phyloP scores from a whole-genome alignment of 768 basidiomycete genomes.

The Russula foetens region DNA sequence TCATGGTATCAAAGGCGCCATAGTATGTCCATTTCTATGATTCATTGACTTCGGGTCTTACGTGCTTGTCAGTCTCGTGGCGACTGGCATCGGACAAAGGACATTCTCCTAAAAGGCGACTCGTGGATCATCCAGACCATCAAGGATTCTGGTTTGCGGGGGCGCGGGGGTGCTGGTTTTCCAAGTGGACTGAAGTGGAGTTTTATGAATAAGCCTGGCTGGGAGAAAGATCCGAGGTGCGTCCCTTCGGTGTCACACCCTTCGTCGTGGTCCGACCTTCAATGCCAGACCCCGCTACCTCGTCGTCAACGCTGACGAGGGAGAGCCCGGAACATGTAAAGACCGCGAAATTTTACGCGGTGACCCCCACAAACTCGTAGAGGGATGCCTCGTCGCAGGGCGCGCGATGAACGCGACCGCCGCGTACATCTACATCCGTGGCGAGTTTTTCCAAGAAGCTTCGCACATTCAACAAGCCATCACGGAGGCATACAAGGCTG shows the following conservation, averaged over 20 bases:
- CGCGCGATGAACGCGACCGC: conserved; percentile 93
- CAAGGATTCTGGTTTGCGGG: conserved; percentile 92
- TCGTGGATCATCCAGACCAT: conserved; percentile 95
- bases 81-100: conserved; percentile 98
- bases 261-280: neutral
- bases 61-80: conserved; percentile 59
- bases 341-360: conserved; percentile 97
- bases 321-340: conserved; percentile 98
- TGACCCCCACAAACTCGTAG: conserved; percentile 96
- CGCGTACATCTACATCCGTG: conserved; percentile 99
- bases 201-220: conserved; percentile 99
- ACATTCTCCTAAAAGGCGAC: conserved; percentile 92
- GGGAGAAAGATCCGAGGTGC: conserved; percentile 88
- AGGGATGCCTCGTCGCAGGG: conserved; percentile 95
- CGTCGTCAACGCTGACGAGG: conserved; percentile 62
- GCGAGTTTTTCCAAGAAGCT: conserved; percentile 96
- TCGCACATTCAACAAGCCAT: conserved; percentile 93
- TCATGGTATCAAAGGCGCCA: conserved; percentile 86
- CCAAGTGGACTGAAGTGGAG: conserved; percentile 86
- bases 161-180: conserved; percentile 95
- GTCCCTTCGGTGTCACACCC: conserved; percentile 16
- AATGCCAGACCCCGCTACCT: conserved; percentile 79
- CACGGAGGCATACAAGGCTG: conserved; percentile 86
- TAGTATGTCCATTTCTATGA: conserved; percentile 38
- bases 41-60: neutral